Evolutionary conservation across 768 basidiomycete genomes (phyloP), one percentile per base, ranked within the genome.

Genomic region (Serendipita vermifera): DNA sequence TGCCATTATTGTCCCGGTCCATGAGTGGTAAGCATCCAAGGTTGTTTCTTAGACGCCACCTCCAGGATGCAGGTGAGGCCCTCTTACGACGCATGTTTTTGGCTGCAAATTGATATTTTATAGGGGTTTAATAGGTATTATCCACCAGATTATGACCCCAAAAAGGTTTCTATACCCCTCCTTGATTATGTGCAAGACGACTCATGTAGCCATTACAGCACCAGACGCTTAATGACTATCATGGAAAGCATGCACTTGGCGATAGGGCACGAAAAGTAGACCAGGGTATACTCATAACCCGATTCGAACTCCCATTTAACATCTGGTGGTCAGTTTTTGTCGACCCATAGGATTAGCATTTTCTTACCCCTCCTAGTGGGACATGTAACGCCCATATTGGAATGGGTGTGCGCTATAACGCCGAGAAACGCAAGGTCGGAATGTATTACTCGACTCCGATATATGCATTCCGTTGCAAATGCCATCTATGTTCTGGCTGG

Each of bases 321-420:
- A 91, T 92, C 60, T 92, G 88, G 90, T 93, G 90, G 89, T 91
- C 72, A 33, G 82, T n/a, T n/a, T n/a, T n/a, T n/a, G n/a, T n/a
- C n/a, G 70, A 14, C 54, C 6, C 15, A 22, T 3, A 17, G n/a
- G 20, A n/a, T n/a, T n/a, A n/a, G n/a, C n/a, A n/a, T n/a, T n/a
- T n/a, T n/a, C n/a, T n/a, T n/a, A n/a, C n/a, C n/a, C n/a, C n/a
- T n/a, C n/a, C 35, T 69, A 97, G 94, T 64, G 89, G 83, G 32
- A 85, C 85, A 71, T 99, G 94, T 71, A 83, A 93, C 68, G 85
- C 86, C 62, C 96, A 98, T 71, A 89, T 99, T 53, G 96, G 96
- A 9, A 96, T 96, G 80, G 96, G 96, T 20, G 96, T 99, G 1
- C 87, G 96, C n/a, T 99, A 97, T 74, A 99, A 99, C 62, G 96